Conservation (phyloP, 2,329 filamentous ascomycete species). For the Paracorniculantispora psalliotae region DNA sequence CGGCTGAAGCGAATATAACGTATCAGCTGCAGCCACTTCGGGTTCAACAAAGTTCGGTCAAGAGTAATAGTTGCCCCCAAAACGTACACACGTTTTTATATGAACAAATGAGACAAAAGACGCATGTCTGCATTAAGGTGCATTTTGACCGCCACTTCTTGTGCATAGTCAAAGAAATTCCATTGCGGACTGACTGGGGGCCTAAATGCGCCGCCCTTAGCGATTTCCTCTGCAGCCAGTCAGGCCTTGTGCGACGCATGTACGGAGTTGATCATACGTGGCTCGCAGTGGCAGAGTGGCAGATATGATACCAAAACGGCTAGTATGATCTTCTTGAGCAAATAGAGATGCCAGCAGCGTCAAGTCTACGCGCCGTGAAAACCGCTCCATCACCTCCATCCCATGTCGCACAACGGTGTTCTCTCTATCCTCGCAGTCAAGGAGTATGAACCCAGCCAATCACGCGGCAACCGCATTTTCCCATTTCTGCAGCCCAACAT, state of each 20-base stretch:
- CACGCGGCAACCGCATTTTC: background rate
- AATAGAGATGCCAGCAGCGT: background rate
- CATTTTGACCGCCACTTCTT: slow-evolving; percentile 8
- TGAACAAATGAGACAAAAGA: slow-evolving; percentile 1
- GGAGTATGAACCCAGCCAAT: background rate
- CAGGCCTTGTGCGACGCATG: slow-evolving; percentile 4
- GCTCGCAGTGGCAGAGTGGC: background rate
- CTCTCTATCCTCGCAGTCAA: background rate
- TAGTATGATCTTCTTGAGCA: background rate
- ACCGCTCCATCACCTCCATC: background rate
- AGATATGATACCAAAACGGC: background rate
- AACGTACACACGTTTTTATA: background rate
- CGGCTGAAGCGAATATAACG: background rate
- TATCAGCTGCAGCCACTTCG: background rate
- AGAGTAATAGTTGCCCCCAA: background rate
- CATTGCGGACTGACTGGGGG: background rate
- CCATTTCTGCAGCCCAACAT: background rate
- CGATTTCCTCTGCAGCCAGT: background rate
- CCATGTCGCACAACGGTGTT: slow-evolving; percentile 1
- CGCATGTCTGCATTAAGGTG: background rate
- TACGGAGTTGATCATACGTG: slow-evolving; percentile 8
- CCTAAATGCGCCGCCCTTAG: background rate
- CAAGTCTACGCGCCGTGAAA: background rate
- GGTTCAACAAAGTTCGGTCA: background rate
- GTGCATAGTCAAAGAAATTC: background rate